These are phyloP conservation scores for Acanthochlamys bracteata DNA, from an alignment of 106 monocot genomes.

Conservation along the genomic window DNA sequence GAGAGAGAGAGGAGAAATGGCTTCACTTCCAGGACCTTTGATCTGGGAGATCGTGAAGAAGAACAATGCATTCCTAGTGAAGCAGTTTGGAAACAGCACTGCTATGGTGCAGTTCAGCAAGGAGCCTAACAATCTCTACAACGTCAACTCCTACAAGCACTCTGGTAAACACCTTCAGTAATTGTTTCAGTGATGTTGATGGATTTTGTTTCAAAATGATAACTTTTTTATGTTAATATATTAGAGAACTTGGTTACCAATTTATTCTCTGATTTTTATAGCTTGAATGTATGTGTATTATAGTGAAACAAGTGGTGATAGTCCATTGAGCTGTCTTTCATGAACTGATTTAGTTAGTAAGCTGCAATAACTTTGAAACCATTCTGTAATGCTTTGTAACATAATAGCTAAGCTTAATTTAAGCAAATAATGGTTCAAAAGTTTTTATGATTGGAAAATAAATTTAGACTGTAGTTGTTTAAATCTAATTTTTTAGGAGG, in stretches of 20 bases:
- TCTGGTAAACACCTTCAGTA: conserved; percentile 29
- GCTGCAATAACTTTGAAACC: no score
- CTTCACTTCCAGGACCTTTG: conserved; percentile 38
- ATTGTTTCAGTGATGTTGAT: neutral
- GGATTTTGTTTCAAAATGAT: neutral
- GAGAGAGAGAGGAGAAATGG: conserved; percentile 23
- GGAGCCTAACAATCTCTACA: conserved; percentile 69
- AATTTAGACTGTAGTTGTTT: no score
- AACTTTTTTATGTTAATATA: neutral
- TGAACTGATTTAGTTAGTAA: no score
- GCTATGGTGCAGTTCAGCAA: conserved; percentile 72
- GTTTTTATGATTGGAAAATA: no score
- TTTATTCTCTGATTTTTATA: no score
- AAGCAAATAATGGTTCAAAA: no score
- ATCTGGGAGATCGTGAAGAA: conserved; percentile 78
- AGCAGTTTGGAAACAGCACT: conserved; percentile 62
- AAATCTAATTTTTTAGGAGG: no score
- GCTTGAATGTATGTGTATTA: no score
- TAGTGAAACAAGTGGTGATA: no score
- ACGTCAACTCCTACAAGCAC: conserved; percentile 61
- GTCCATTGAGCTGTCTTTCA: no score
- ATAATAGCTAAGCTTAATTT: no score
- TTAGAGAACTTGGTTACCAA: neutral
- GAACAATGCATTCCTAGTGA: conserved; percentile 64
- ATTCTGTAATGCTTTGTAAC: no score